Evolutionary conservation across 2,329 filamentous ascomycete species (phyloP).

Genomic region (Phialocephala sp.): DNA sequence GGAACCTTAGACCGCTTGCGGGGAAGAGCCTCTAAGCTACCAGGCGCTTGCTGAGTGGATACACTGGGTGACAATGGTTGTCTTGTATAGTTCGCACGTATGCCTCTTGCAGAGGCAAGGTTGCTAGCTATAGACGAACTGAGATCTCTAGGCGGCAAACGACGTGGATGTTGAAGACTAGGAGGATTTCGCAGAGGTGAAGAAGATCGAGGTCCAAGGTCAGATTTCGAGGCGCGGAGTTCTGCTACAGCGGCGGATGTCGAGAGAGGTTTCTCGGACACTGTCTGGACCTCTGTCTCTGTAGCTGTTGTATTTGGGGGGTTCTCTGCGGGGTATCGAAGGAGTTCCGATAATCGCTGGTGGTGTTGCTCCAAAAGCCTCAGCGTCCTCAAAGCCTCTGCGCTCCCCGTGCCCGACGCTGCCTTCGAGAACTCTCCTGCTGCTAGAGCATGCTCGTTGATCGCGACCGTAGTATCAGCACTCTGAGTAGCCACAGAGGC

Average conservation of each 20-base stretch:
- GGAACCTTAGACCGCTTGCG: constrained; percentile 59
- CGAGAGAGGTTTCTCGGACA: constrained; percentile 39
- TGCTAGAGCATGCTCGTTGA: constrained; percentile 86
- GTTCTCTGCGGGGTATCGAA: constrained; percentile 65
- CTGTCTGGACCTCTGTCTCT: constrained; percentile 39
- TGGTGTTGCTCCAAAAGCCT: constrained; percentile 89
- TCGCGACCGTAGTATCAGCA: constrained; percentile 77
- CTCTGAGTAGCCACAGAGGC: constrained; percentile 75
- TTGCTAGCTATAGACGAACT: constrained; percentile 89
- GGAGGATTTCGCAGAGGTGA: constrained; percentile 38
- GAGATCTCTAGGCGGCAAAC: constrained; percentile 66
- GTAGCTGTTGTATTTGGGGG: constrained; percentile 31
- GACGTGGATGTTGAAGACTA: constrained; percentile 38
- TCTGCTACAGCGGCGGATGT: constrained; percentile 43
- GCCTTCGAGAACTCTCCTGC: constrained; percentile 88
- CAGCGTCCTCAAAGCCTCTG: constrained; percentile 82
- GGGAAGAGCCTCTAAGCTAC: constrained; percentile 66
- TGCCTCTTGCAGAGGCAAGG: constrained; percentile 83
- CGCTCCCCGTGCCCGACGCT: constrained; percentile 69
- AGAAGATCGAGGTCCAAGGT: constrained; percentile 38
- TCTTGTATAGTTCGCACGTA: constrained; percentile 67
- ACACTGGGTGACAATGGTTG: constrained; percentile 75
- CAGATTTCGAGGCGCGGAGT: constrained; percentile 41
- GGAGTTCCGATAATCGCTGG: constrained; percentile 78
- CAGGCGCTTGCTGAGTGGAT: constrained; percentile 75